Evolutionary conservation across 2,329 filamentous ascomycete genomes (phyloP).

Genomic region (Verticillium dahliae): DNA sequence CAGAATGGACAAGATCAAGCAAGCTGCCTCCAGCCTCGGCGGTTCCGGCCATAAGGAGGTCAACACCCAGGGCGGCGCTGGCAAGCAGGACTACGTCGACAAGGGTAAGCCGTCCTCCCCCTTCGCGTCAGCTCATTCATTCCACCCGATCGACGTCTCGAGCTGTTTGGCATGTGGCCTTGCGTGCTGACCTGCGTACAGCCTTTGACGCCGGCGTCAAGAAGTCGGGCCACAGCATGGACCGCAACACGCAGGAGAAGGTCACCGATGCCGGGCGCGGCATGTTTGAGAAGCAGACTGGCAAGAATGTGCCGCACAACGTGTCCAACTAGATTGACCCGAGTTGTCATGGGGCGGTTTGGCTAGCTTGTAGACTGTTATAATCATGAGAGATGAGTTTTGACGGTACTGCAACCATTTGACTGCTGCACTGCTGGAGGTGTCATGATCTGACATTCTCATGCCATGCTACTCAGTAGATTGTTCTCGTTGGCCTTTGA

Average conservation of each 20-base stretch:
- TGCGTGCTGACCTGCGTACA: constrained; percentile 6
- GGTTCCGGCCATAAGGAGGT: not conserved
- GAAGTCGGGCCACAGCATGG: constrained; percentile 28
- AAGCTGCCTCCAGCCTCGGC: not conserved
- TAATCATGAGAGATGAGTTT: not conserved
- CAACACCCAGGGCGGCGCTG: not conserved
- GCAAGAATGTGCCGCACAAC: constrained; percentile 7
- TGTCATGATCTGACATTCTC: too few species aligned
- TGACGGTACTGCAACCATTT: not conserved
- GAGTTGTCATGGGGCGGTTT: not conserved
- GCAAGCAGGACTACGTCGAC: constrained; percentile 28
- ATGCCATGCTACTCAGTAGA: too few species aligned
- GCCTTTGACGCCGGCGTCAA: constrained; percentile 22
- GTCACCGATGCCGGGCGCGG: constrained; percentile 26
- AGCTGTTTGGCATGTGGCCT: too few species aligned
- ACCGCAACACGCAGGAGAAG: constrained; percentile 28
- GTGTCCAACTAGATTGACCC: not conserved
- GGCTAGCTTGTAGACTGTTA: not conserved
- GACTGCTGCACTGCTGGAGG: too few species aligned
- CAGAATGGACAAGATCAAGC: not conserved
- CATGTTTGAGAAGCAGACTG: constrained; percentile 28
- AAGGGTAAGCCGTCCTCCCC: constrained; percentile 21
- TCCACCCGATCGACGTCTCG: too few species aligned
- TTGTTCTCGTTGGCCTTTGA: too few species aligned
- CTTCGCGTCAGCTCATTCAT: too few species aligned